Base-by-base conservation (phyloP, 1,284 basidiomycete genomes). In the Boletellus deceptivus region DNA sequence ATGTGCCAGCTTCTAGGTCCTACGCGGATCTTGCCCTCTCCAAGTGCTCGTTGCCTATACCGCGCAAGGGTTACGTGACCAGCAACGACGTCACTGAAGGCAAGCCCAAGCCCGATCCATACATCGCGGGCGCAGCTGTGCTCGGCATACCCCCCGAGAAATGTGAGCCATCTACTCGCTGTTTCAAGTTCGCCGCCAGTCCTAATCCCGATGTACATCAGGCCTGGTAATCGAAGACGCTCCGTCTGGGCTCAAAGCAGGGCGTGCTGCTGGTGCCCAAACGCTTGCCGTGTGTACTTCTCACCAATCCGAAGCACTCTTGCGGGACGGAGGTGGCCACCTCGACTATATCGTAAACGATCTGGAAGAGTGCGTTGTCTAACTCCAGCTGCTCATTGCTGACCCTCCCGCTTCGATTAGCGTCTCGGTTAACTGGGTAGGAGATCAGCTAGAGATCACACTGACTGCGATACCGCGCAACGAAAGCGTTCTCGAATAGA, bases 191-290 rank as follows among this genome's bases (percentile, higher is more conserved):
- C 11, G 27, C 36, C 29, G 17, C 37, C 41, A 14, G 34, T 27
- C 27, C 40, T 50, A 37, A 37, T 25, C 25, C 35, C 33, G 8
- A 45, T 46, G 43, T 44, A 40, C 16, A 13, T 31, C 54, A 89
- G 87, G 85, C 60, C 73, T 93, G 52, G 91, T 93, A 6, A 75
- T 93, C 13, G 91, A 93, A 62, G 91, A 93, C 65, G 91, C 91
- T 1, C 86, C 90, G 4, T 84, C 86, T 6, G 91, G 91, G 0
- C 71, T 93, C 48, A 75, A 72, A 53, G 76, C 88, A 16, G 91
- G 90, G 9, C 80, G 79, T 41, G 82, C 84, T 6, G 85, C 89
- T n/a, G 89, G 89, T 16, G 76, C 84, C 40, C 75, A 70, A 40
- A 87, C 88, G 0, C 74, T 93, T 13, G 91, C 84, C 1, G 86